Base-by-base conservation (phyloP, 176 grass and related monocot genomes). In the Pharus latifolius region DNA sequence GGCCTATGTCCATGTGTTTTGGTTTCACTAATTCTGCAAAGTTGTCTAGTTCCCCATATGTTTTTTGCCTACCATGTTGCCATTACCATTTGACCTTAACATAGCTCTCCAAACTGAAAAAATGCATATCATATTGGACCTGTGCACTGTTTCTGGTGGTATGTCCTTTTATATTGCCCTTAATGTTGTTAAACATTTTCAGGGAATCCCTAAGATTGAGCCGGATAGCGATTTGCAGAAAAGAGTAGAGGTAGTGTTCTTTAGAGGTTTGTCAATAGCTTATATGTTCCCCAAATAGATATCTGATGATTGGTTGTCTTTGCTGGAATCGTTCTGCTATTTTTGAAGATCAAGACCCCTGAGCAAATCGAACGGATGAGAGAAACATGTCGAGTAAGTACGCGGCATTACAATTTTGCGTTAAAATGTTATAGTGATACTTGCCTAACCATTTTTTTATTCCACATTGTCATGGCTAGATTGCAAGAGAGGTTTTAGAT, bases 401-500 rank as follows among this genome's bases (percentile, higher is more conserved):
- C 34, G 20, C 7, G 12, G 37, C 27, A 53, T 16, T 65, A 24
- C 17, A 65, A 48, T 14, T 65, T 42, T 13, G 23, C 22, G 17
- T 4, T 51, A 17, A 80, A 49, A 52, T 80, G 44, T 44, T 42
- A 20, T 42, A 26, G 43, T 62, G 22, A 4, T 30, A 31, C n/a
- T 60, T 78, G 25, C 2, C 32, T 65, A n/a, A 70, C 23, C 18
- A 23, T 71, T 68, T 78, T 27, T 61, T 74, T 45, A 7, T 64
- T 67, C 25, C 24, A 12, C 35, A 34, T 58, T 49, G 3, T 56
- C 16, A 5, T 27, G 78, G 43, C 37, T 84, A 99, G 95, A 88
- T 99, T 86, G 81, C 95, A 82, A 88, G 95, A 76, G 87, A 94
- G 69, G 90, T 99, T 65, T 80, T 99, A 84, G 95, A 99, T 69